These are phyloP conservation scores for Rhamnella rubrinervis DNA, from an alignment of 331 rosid genomes.

Conservation along the genomic window DNA sequence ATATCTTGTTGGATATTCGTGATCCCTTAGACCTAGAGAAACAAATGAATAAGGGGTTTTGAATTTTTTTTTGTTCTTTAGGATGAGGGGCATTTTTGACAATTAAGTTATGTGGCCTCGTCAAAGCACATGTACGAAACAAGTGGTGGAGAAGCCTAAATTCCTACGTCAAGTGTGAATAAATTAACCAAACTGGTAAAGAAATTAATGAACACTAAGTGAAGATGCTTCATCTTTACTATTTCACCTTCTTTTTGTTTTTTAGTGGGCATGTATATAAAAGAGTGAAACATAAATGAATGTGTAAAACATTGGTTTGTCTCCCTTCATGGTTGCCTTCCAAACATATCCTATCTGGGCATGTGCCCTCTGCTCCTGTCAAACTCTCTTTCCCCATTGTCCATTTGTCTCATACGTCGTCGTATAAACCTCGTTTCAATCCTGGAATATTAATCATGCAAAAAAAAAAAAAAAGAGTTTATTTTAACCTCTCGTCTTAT, in stretches of 20 bases:
- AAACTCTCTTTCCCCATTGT: conserved; percentile 9
- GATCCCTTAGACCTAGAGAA: too few species aligned
- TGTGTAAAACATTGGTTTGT: not conserved
- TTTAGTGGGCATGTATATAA: not conserved
- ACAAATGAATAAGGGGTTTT: too few species aligned
- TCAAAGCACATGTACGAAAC: not conserved
- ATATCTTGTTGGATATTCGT: too few species aligned
- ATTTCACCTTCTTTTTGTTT: not conserved
- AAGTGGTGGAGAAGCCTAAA: conserved; percentile 19
- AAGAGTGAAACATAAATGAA: conserved; percentile 17
- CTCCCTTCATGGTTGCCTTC: conserved; percentile 19
- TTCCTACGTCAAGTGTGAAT: not conserved
- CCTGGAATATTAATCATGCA: not conserved
- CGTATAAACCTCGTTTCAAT: not conserved
- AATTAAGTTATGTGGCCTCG: too few species aligned
- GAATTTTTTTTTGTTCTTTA: too few species aligned
- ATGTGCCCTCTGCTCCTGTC: conserved; percentile 25
- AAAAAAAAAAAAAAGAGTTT: too few species aligned
- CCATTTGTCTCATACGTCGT: conserved; percentile 4
- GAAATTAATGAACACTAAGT: not conserved
- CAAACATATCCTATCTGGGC: conserved; percentile 11
- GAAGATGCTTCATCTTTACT: conserved; percentile 20
- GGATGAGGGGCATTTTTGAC: too few species aligned
- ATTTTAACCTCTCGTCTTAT: too few species aligned
- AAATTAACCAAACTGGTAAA: not conserved